These are phyloP conservation scores for Candida golubevii DNA, from an alignment of 805 yeast species.

Conservation along the genomic window DNA sequence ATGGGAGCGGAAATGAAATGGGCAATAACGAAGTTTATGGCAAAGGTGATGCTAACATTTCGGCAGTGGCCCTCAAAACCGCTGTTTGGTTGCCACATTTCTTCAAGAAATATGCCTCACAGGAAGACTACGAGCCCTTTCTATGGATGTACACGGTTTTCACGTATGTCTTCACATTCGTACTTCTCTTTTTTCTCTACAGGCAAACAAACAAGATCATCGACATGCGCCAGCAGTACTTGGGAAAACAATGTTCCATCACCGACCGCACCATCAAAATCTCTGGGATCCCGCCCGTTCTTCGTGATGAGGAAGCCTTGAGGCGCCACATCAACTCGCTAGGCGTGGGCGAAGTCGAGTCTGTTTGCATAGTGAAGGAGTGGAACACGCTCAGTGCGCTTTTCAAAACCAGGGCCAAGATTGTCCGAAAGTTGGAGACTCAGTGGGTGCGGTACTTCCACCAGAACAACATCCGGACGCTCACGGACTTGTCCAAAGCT, in stretches of 20 bases:
- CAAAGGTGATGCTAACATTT: slow-evolving; percentile 13
- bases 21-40: slow-evolving; percentile 3
- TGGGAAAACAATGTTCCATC: slow-evolving; percentile 82
- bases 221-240: slow-evolving; percentile 67
- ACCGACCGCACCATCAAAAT: slow-evolving; percentile 88
- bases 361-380: slow-evolving; percentile 77
- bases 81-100: slow-evolving; percentile 2
- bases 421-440: slow-evolving; percentile 58
- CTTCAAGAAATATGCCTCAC: slow-evolving; percentile 10
- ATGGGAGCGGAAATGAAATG: neutral
- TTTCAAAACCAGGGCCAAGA: slow-evolving; percentile 51
- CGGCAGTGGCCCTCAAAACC: neutral
- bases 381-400: slow-evolving; percentile 74
- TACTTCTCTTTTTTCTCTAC: slow-evolving; percentile 57
- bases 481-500: slow-evolving; percentile 26
- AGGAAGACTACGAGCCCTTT: slow-evolving; percentile 47
- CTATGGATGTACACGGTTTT: slow-evolving; percentile 85
- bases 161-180: slow-evolving; percentile 77
- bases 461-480: slow-evolving; percentile 26
- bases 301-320: slow-evolving; percentile 67
- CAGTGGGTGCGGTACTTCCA: slow-evolving; percentile 68
- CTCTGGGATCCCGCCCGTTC: slow-evolving; percentile 82
- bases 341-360: slow-evolving; percentile 74
- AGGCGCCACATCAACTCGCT: slow-evolving; percentile 72
- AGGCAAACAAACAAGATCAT: slow-evolving; percentile 73